phyloP scores from a whole-genome alignment of 345 rosid species.

The Populus davidiana region DNA sequence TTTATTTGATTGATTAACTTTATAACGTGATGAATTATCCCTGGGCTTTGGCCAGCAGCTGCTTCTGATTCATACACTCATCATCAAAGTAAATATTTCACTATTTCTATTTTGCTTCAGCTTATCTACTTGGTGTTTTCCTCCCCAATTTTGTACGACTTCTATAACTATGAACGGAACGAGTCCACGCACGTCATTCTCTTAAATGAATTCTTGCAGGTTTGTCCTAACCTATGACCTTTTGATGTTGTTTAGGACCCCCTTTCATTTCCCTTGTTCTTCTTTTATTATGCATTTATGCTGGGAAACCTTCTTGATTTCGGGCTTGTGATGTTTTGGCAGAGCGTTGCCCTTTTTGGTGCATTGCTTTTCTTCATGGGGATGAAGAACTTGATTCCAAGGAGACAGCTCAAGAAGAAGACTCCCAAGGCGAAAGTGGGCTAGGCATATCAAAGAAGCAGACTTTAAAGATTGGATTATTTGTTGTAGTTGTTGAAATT shows the following conservation, averaged over 20 bases:
- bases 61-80: neutral
- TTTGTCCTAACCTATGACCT: conserved; percentile 15
- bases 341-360: conserved; percentile 81
- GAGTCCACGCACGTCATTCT: conserved; percentile 45
- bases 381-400: conserved; percentile 75
- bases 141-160: conserved; percentile 73
- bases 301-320: neutral
- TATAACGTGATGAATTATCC: neutral
- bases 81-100: neutral
- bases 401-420: conserved; percentile 62
- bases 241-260: neutral
- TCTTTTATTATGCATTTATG: neutral
- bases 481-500: conserved; percentile 3
- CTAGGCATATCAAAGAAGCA: neutral
- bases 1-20: neutral
- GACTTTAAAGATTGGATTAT: neutral
- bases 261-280: neutral
- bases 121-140: conserved; percentile 53
- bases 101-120: conserved; percentile 34
- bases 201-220: conserved; percentile 67
- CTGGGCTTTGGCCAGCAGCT: neutral
- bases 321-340: conserved; percentile 19
- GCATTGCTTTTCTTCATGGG: conserved; percentile 83
- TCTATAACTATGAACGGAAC: conserved; percentile 62
- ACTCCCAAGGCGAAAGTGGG: conserved; percentile 19